Evolutionary conservation across 495 filamentous ascomycete species (phyloP).

Genomic region (Rusavskia elegans): DNA sequence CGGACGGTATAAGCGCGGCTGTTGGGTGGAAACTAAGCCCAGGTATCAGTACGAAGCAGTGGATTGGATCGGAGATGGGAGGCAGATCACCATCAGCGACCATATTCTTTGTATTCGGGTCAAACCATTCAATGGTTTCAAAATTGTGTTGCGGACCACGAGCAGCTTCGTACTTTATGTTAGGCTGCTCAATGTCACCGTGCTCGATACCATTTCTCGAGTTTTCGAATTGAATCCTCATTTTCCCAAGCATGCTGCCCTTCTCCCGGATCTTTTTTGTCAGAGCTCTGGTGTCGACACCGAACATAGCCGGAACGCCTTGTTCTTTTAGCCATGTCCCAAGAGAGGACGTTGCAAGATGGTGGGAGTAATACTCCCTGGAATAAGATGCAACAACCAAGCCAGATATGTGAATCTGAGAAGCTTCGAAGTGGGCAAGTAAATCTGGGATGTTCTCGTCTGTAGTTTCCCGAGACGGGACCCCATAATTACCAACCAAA

Average conservation of each 20-base stretch:
- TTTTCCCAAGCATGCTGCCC: slow-evolving; percentile 89
- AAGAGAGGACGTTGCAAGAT: slow-evolving; percentile 73
- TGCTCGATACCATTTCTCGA: slow-evolving; percentile 31
- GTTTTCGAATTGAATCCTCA: slow-evolving; percentile 54
- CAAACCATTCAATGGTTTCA: slow-evolving; percentile 68
- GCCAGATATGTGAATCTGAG: slow-evolving; percentile 81
- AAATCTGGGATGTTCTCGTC: slow-evolving; percentile 71
- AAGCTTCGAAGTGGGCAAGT: slow-evolving; percentile 81
- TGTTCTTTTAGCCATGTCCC: slow-evolving; percentile 93
- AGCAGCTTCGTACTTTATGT: slow-evolving; percentile 1
- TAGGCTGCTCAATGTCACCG: slow-evolving; percentile 12
- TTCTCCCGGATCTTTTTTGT: slow-evolving; percentile 87
- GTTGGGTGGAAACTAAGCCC: slow-evolving; percentile 63
- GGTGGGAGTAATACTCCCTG: slow-evolving; percentile 89
- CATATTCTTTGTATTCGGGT: slow-evolving; percentile 84
- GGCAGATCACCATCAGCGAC: slow-evolving; percentile 72
- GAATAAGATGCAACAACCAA: slow-evolving; percentile 80
- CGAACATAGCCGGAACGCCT: slow-evolving; percentile 88
- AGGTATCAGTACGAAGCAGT: slow-evolving; percentile 11
- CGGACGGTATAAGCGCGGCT: slow-evolving; percentile 68
- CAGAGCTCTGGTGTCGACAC: slow-evolving; percentile 83
- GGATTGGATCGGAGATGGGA: slow-evolving; percentile 5
- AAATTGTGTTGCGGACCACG: slow-evolving; percentile 22
- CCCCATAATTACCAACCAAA: slow-evolving; percentile 86
- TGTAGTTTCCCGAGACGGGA: slow-evolving; percentile 66